Evolutionary conservation across 2,329 filamentous ascomycete genomes (phyloP), one percentile per base, ranked within the genome.

Genomic region (Fusarium tricinctum): DNA sequence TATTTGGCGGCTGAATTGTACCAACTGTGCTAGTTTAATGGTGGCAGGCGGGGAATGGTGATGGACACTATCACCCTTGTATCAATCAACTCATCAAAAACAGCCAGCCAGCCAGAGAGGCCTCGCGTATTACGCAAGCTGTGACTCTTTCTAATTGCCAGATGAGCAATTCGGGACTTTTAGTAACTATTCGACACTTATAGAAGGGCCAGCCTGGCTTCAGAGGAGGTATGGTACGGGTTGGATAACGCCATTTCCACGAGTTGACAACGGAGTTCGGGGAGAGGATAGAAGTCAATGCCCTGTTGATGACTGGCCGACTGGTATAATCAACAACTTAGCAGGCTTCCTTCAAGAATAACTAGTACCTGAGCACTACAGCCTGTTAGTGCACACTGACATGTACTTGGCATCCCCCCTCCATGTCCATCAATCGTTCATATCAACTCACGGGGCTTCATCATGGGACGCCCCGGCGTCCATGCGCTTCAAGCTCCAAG

Each of bases 91-190:
- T 55, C 47, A 45, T 60, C 55, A 62, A 53, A 58, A 58, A 58
- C 44, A 63, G 14, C 53, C 66, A 58, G 53, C 52, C 60, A 59
- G 60, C 46, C 60, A 59, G 60, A 49, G 66, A 70, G 67, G 63
- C 67, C 66, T 70, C 66, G 49, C 66, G 43, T 54, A 66, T 72
- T 70, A 72, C 63, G 68, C 70, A 73, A 70, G 65, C 63, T 68
- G 51, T 67, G 71, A 70, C 66, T 73, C 69, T 58, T 62, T 38
- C 14, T 40, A 30, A 43, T 43, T 50, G 35, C 49, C 23, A 40
- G 14, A 46, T 62, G 20, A 54, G 53, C 30, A 60, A 33, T 49
- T 47, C 38, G 20, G 8, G 22, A 14, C 14, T 10, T 30, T 32
- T 13, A 42, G 19, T 40, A 26, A 20, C 22, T 56, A 8, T 8